phyloP scores from a whole-genome alignment of 2,329 filamentous ascomycete genomes.

The Fulvia fulva region DNA sequence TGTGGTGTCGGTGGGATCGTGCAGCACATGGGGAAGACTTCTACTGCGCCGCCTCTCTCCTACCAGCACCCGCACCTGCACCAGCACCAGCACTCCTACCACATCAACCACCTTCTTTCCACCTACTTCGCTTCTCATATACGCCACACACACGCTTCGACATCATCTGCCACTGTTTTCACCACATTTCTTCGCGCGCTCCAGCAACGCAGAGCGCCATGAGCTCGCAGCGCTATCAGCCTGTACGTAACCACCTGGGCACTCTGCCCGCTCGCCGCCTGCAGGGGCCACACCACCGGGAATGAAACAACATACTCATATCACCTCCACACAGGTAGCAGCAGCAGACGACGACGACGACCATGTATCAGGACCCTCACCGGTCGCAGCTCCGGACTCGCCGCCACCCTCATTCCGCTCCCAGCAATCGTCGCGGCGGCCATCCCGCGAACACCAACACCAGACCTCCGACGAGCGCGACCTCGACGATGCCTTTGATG shows the following conservation, averaged over 20 bases:
- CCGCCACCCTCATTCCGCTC: slow-evolving; percentile 81
- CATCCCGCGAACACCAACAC: slow-evolving; percentile 50
- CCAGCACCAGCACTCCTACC: too few species aligned
- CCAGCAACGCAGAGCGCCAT: slow-evolving; percentile 31
- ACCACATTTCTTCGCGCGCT: slow-evolving; percentile 1
- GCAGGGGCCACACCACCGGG: background rate
- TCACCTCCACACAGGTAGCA: background rate
- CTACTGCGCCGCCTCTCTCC: background rate
- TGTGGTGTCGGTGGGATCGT: too few species aligned
- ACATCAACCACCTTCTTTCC: background rate
- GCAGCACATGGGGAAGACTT: too few species aligned
- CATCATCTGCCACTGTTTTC: background rate
- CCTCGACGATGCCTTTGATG: slow-evolving; percentile 88
- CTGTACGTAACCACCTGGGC: slow-evolving; percentile 46
- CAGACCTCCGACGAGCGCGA: slow-evolving; percentile 65
- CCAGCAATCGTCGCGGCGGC: slow-evolving; percentile 65
- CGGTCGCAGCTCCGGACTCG: slow-evolving; percentile 43
- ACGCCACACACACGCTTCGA: background rate
- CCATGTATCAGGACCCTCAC: slow-evolving; percentile 29
- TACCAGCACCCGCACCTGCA: background rate
- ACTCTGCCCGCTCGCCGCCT: background rate
- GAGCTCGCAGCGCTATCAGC: slow-evolving; percentile 47
- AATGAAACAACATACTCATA: background rate
- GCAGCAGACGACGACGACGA: slow-evolving; percentile 43
- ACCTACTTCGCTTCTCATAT: background rate